A percentile compares a stretch with the other conserved stretches of the same genome.
Conservation (phyloP, 768 basidiomycete genomes). For the Tephrocybe rancida region DNA sequence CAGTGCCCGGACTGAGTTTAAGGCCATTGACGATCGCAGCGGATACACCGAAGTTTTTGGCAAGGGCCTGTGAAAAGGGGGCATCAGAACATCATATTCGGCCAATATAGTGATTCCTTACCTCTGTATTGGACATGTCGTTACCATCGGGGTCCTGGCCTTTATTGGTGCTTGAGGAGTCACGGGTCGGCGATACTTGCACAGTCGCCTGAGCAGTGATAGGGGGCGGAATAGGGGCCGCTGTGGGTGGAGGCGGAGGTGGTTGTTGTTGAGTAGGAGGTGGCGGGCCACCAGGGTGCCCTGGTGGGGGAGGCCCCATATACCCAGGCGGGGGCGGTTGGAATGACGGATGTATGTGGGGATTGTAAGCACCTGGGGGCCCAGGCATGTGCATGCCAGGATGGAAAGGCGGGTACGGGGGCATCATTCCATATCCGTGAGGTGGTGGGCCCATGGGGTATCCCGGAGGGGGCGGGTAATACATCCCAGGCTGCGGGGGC, state of each 20-base stretch:
- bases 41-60: constrained; percentile 79
- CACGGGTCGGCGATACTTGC: constrained; percentile 23
- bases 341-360: constrained; percentile 64
- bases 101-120: constrained; percentile 22
- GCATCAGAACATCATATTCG: not conserved
- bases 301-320: constrained; percentile 28
- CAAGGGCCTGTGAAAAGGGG: constrained; percentile 50
- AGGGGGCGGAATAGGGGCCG: constrained; percentile 25
- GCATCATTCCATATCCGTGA: constrained; percentile 39
- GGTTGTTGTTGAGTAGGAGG: constrained; percentile 41
- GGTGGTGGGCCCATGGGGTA: constrained; percentile 43
- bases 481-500: constrained; percentile 38
- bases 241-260: constrained; percentile 27
- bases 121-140: constrained; percentile 75
- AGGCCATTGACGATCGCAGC: constrained; percentile 68
- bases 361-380: constrained; percentile 48
- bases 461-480: constrained; percentile 37
- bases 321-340: constrained; percentile 42
- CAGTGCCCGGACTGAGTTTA: constrained; percentile 46
- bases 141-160: constrained; percentile 81
- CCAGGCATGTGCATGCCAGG: constrained; percentile 36
- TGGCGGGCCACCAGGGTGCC: constrained; percentile 27
- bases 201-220: constrained; percentile 12
- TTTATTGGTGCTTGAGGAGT: constrained; percentile 46
- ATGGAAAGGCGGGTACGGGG: constrained; percentile 38